Evolutionary conservation across 1,284 basidiomycete species (phyloP), one percentile per base, ranked within the genome.

Genomic region (Neolentinus lepideus): DNA sequence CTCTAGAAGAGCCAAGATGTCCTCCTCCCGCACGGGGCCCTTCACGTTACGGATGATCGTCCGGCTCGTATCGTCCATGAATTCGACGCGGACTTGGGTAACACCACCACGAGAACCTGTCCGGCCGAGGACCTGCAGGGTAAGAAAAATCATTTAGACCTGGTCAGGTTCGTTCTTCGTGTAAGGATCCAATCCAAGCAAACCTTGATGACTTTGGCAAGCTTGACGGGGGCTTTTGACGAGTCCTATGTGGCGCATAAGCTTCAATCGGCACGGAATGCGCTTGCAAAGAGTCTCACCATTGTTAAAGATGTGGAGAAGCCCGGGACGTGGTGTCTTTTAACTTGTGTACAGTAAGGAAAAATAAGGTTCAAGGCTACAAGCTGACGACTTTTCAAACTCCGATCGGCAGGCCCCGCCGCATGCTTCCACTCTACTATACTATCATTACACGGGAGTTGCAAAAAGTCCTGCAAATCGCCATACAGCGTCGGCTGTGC

Each of bases 31-130:
- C 63, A 98, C 95, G 62, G 96, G 95, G 25, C 97, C 97, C 80
- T 99, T 99, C 68, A 99, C 97, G 81, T 99, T 99, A 65, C 96
- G 92, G 78, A 99, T 97, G 76, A 99, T 97, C 63, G 91, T 90
- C 67, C 97, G 92, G 66, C 86, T 86, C 55, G 90, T 86, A 74
- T 99, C 96, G 75, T 99, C 96, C 90, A 99, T 90, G 82, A 99
- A 98, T 75, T 99, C 96, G 66, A 99, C 97, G 65, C 96, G 94
- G 75, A 98, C 95, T 82, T 99, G 97, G 63, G 94, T 99, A 67
- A 99, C 95, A 82, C 95, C 95, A 80, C 97, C 97, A 74, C 97
- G 93, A 68, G 96, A 98, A 63, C 97, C 97, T 70, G 97, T 99
- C 69, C 97, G 88, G 73, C 97, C 97, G 69, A 99, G 88, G 72